A percentile compares a stretch with the other conserved stretches of the same genome.
Evolutionary conservation across 345 rosid species (phyloP).

Genomic region (Syzygium jambos): DNA sequence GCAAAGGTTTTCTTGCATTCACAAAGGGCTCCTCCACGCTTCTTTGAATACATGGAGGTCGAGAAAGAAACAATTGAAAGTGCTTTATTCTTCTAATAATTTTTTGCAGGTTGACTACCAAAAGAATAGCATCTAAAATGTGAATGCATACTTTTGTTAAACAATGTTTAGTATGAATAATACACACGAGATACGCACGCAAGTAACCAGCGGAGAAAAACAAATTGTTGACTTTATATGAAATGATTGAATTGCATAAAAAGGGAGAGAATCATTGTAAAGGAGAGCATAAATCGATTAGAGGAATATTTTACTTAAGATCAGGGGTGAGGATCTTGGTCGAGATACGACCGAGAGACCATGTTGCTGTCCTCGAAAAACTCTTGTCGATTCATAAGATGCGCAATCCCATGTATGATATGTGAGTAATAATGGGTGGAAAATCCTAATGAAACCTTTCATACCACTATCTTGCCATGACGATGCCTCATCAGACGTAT

Average conservation of each 20-base stretch:
- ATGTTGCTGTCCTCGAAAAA: fast-evolving
- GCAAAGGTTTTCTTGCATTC: not conserved
- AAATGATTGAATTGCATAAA: not conserved
- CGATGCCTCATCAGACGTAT: not conserved
- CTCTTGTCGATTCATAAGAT: not conserved
- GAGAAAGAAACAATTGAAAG: not conserved
- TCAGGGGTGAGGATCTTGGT: not conserved
- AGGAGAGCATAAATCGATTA: not conserved
- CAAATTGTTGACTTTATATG: not conserved
- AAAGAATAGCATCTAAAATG: not conserved
- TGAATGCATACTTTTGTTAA: not conserved
- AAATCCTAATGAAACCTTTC: not conserved
- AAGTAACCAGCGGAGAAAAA: not conserved
- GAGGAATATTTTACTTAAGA: not conserved
- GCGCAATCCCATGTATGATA: not conserved
- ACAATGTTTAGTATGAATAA: not conserved
- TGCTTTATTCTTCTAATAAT: not conserved
- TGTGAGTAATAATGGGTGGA: not conserved
- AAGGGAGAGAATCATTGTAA: not conserved
- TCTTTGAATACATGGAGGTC: not conserved
- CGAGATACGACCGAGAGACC: fast-evolving
- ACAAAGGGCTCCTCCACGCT: not conserved
- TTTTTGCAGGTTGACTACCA: not conserved
- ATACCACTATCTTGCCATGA: not conserved
- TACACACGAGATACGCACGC: not conserved